Percentiles rank a stretch among this genome's conserved stretches.
These are phyloP conservation scores for Pythium brachiatum DNA, from an alignment of 352 stramenopile species.

Conservation along the genomic window DNA sequence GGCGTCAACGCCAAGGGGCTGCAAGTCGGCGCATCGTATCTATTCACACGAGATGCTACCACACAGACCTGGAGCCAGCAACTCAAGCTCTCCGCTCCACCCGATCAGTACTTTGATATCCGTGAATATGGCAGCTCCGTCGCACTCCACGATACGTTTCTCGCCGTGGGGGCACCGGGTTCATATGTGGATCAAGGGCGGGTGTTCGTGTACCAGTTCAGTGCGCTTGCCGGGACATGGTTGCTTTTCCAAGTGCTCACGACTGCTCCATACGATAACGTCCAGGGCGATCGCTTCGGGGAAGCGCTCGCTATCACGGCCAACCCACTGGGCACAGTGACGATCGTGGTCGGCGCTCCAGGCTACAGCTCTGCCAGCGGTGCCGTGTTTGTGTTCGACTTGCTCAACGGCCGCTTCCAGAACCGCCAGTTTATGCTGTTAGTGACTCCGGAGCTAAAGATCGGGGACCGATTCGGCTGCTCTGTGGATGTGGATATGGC, in stretches of 20 bases:
- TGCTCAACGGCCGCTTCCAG: conserved; percentile 54
- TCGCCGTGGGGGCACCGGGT: conserved; percentile 58
- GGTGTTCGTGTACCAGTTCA: conserved; percentile 78
- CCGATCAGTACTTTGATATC: conserved; percentile 34
- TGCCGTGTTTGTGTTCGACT: conserved; percentile 76
- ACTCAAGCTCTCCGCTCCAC: conserved; percentile 51
- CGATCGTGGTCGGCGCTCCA: conserved; percentile 64
- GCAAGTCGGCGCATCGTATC: conserved; percentile 68
- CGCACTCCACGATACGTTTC: conserved; percentile 46
- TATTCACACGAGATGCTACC: conserved; percentile 41
- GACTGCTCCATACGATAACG: conserved; percentile 39
- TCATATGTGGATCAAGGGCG: conserved; percentile 53
- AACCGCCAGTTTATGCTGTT: conserved; percentile 66
- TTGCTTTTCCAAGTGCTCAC: conserved; percentile 67
- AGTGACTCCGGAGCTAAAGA: conserved; percentile 37
- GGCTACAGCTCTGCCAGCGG: conserved; percentile 52
- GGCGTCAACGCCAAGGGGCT: conserved; percentile 57
- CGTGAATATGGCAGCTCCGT: conserved; percentile 61
- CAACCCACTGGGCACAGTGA: conserved; percentile 34
- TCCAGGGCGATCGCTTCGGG: conserved; percentile 63
- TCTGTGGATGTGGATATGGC: conserved; percentile 70
- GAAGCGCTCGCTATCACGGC: conserved; percentile 63
- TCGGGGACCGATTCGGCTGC: conserved; percentile 67
- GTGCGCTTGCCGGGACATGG: conserved; percentile 36
- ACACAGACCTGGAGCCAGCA: conserved; percentile 51